Evolutionary conservation across 768 basidiomycete genomes (phyloP), one percentile per base, ranked within the genome.

Genomic region (Hygrophorus russula): DNA sequence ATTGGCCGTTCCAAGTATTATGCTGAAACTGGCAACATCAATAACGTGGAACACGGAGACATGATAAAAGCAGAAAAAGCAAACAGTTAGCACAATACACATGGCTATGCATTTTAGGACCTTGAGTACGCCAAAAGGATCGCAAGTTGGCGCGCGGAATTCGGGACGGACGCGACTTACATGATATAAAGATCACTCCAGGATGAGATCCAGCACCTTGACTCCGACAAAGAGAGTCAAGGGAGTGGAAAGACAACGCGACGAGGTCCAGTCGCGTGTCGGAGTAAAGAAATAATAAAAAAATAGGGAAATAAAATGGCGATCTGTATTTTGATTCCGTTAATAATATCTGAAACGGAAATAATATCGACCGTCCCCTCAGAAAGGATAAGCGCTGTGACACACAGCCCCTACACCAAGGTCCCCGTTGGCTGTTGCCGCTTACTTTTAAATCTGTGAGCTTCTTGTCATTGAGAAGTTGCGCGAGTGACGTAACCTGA

Each of bases 81-180:
- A 24, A 24, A 24, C 24, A 7, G 24, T 24, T 3, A 24, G 24
- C 24, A 3, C 7, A 24, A 7, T 24, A 24, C 4, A 3, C 24
- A 24, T 3, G 24, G 24, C 24, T 24, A 24, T 24, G 24, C 7
- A 24, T 24, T 24, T 24, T n/a, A n/a, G 24, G 24, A 24, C 24
- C 4, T 24, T 24, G 24, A 24, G 7, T 24, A 24, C 24, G 24
- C 24, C 24, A 24, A 24, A 24, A 24, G 24, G 24, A 24, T 24
- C 24, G 24, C 24, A 24, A 24, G 24, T 24, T 24, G 24, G 24
- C 24, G 24, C 24, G 24, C 24, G 7, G 24, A 24, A 24, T 24
- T 24, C 24, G 24, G 24, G 32, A 19, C 15, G 24, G 29, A 53
- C 50, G 54, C 51, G 52, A 60, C 56, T 48, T 54, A 56, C 53